Conservation (phyloP, 164 flowering plant species). For the Magnolia changhungtana region DNA sequence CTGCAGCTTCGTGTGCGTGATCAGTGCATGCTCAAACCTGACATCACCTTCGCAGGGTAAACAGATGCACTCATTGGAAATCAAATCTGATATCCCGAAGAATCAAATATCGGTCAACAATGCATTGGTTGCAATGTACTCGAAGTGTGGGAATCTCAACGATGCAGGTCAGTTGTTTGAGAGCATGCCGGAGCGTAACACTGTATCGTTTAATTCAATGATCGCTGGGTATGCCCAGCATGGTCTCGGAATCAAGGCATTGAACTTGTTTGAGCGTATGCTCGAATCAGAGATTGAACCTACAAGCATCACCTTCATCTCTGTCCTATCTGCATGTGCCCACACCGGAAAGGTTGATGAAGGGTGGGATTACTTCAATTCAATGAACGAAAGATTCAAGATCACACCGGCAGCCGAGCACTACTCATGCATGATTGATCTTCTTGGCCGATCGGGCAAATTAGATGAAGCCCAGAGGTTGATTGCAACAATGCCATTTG, state of each 20-base stretch:
- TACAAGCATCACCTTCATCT: slow-evolving; percentile 62
- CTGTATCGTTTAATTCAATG: slow-evolving; percentile 68
- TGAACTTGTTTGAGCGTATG: slow-evolving; percentile 57
- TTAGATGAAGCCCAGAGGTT: slow-evolving; percentile 62
- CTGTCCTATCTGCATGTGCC: slow-evolving; percentile 64
- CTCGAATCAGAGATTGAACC: slow-evolving; percentile 42
- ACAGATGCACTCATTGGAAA: slow-evolving; percentile 63
- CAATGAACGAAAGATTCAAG: slow-evolving; percentile 51
- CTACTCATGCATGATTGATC: slow-evolving; percentile 85
- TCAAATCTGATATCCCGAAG: slow-evolving; percentile 59
- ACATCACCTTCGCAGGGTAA: slow-evolving; percentile 72
- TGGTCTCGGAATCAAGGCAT: slow-evolving; percentile 53
- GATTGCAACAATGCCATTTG: slow-evolving; percentile 58
- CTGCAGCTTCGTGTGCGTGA: slow-evolving; percentile 76
- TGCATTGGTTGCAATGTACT: slow-evolving; percentile 75
- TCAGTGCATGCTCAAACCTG: slow-evolving; percentile 68
- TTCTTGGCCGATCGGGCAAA: slow-evolving; percentile 76
- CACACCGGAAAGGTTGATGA: slow-evolving; percentile 60
- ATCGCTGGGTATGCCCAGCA: slow-evolving; percentile 88
- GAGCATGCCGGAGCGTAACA: slow-evolving; percentile 66
- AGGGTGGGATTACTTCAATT: slow-evolving; percentile 40
- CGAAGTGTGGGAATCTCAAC: slow-evolving; percentile 71
- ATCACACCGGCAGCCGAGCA: slow-evolving; percentile 64
- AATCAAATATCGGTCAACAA: slow-evolving; percentile 58
- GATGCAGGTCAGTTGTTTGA: slow-evolving; percentile 71